Evolutionary conservation across 148 eudicot species (phyloP), one percentile per base, ranked within the genome.

Genomic region (Rhododendron ferrugineum): DNA sequence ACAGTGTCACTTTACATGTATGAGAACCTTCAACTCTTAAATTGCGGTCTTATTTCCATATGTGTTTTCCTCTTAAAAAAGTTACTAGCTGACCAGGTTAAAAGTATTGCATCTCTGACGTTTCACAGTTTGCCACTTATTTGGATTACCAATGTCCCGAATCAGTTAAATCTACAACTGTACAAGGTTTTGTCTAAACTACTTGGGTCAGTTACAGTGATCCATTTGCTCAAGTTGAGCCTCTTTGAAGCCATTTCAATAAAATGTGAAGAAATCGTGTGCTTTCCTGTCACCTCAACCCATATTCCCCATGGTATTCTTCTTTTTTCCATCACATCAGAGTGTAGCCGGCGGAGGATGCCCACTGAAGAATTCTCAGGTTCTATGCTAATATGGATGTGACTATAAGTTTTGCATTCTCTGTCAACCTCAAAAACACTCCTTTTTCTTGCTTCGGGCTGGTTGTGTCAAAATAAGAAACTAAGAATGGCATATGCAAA

Each of bases 1-100:
- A 93, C 78, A 95, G 91, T 90, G 95, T 93, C 83, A 92, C 96
- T 28, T 91, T 96, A 87, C 99, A 94, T 91, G 99, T 96, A 96
- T 81, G 93, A 56, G 52, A 88, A 49, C 72, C 64, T 89, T 85
- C 54, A 76, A 54, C 70, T 23, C 82, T 76, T 37, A 22, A 34
- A 11, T 47, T 8, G 34, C 50, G 22, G 20, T 30, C 18, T 16
- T 40, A 40, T 40, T 40, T 82, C 18, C 2, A 3, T 5, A 28
- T 11, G 11, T 82, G 58, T 28, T 46, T 47, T 47, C 84, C 64
- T 16, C 13, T 34, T 42, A 50, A 4, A 34, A 52, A 42, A 60
- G 14, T 16, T 11, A 46, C 47, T 47, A 84, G 11, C 79, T 85
- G 42, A 18, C 58, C 73, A 8, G 60, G 42, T 82, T 83, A 76